Evolutionary conservation across 1,284 basidiomycete species (phyloP), one percentile per base, ranked within the genome.

Genomic region (Vanrija sp.): DNA sequence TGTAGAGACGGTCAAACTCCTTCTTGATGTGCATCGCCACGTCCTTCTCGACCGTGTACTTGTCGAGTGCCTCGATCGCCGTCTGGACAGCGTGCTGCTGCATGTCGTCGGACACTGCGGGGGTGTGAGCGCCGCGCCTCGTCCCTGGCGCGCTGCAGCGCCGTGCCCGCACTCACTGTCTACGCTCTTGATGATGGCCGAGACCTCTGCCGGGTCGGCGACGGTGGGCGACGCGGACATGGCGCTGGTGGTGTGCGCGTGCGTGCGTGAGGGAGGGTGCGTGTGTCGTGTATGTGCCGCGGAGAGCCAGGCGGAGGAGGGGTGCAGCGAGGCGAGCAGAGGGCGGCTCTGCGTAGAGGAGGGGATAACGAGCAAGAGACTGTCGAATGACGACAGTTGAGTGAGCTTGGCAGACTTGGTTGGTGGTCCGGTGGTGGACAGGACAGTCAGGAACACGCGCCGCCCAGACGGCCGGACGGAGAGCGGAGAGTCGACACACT

Each of bases 1-100:
- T 89, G 67, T 90, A 87, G 75, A 86, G 81, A 77, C 85, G 81
- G 81, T 98, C 94, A 75, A 96, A 92, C 78, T 95, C 90, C 77
- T 94, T 91, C 83, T 98, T 98, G 82, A 97, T 89, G 76, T 91
- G 86, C 38, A 94, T 92, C 14, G 94, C 95, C 72, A 98, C 93
- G 76, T 98, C 91, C 79, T 96, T 97, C 81, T 97, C 94, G 78
- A 96, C 88, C 73, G 83, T 87, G 79, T 87, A 92, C 76, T 90
- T 89, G 62, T 90, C 87, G 70, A 98, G 82, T 1, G 93, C 91
- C 23, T 84, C 82, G 18, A 83, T 83, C 24, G 92, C 86, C 66
- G 92, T 85, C 68, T 96, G 89, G 65, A 98, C 87, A 61, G 85
- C 85, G 75, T 89, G 86, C 75, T 89, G 85, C 77, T 97, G 93